Conservation (phyloP, 257 asterid genomes). For the Cinchona pubescens region DNA sequence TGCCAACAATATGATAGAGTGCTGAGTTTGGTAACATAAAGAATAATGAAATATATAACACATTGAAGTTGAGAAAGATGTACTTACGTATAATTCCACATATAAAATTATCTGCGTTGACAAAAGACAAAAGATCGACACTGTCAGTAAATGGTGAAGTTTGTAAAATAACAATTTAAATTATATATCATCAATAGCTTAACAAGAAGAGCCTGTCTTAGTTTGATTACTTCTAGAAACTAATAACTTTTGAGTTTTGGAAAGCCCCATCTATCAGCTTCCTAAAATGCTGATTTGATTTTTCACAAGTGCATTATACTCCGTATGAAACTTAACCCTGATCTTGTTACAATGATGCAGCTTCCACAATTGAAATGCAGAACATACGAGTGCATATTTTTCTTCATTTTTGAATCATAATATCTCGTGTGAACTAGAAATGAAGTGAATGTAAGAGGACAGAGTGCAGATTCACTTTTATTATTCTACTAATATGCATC, state of each 20-base stretch:
- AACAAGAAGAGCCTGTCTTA: not conserved
- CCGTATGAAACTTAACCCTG: not conserved
- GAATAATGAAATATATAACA: not conserved
- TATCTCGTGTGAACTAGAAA: not conserved
- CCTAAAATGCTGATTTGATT: too few relatives aligned
- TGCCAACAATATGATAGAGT: not conserved
- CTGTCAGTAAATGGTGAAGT: conserved; percentile 23
- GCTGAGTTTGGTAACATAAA: not conserved
- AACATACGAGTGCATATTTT: not conserved
- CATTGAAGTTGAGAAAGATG: conserved; percentile 11
- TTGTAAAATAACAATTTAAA: not conserved
- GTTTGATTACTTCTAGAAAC: too few relatives aligned
- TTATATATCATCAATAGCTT: not conserved
- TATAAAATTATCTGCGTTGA: conserved; percentile 76
- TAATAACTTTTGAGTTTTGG: too few relatives aligned
- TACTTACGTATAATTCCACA: conserved; percentile 90
- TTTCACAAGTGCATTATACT: not conserved
- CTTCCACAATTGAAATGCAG: not conserved
- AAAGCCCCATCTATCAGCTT: too few relatives aligned
- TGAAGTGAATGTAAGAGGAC: not conserved
- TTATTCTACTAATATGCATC: not conserved
- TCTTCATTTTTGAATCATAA: not conserved
- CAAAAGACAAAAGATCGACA: conserved; percentile 20
- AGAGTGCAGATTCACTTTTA: not conserved
- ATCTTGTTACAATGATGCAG: not conserved